Conservation (phyloP, 345 rosid genomes). For the Pelargonium nanum region DNA sequence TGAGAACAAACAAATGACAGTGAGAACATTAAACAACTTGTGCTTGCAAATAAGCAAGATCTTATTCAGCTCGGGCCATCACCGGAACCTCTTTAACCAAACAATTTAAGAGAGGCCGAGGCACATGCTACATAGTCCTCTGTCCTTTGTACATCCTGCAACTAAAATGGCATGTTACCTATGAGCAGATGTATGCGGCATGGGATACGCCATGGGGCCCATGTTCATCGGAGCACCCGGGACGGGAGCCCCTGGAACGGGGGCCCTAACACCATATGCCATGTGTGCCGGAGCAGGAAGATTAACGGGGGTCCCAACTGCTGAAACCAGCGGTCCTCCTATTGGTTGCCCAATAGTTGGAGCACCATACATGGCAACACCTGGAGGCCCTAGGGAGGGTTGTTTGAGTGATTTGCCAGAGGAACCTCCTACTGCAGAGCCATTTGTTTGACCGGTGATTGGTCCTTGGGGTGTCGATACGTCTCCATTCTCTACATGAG, state of each 20-base stretch:
- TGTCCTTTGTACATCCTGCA: slow-evolving; percentile 34
- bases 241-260: slow-evolving; percentile 53
- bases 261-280: slow-evolving; percentile 66
- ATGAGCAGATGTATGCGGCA: slow-evolving; percentile 67
- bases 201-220: slow-evolving; percentile 54
- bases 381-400: slow-evolving; percentile 32
- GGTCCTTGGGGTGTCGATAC: slow-evolving; percentile 64
- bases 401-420: slow-evolving; percentile 56
- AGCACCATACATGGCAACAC: slow-evolving; percentile 48
- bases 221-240: slow-evolving; percentile 75
- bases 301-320: slow-evolving; percentile 91
- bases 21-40: too few relatives aligned
- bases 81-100: too few relatives aligned
- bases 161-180: slow-evolving; percentile 36
- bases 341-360: slow-evolving; percentile 76
- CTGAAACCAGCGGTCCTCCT: slow-evolving; percentile 68
- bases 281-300: slow-evolving; percentile 63
- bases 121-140: too few relatives aligned
- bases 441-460: slow-evolving; percentile 77
- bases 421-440: slow-evolving; percentile 38
- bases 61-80: too few relatives aligned
- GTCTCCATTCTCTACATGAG: slow-evolving; percentile 70
- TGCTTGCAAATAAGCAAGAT: too few relatives aligned
- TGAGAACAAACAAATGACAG: too few relatives aligned
- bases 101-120: too few relatives aligned